Conservation (phyloP, 768 basidiomycete species). For the Pisolithus orientalis region DNA sequence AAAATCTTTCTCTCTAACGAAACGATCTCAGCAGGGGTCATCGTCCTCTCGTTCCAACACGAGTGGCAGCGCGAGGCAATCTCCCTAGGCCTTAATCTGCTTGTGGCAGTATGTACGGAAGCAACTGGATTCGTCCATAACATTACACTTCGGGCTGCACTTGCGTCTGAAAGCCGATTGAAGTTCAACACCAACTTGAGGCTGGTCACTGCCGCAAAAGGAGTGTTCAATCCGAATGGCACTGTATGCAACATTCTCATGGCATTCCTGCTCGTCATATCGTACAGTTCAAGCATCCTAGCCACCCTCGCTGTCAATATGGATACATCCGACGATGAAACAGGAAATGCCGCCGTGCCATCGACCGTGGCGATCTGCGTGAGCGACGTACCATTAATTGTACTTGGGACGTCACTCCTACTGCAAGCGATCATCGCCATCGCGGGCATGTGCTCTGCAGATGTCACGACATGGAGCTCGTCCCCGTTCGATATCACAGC, state of each 20-base stretch:
- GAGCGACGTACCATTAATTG: constrained; percentile 20
- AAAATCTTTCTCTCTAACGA: constrained; percentile 18
- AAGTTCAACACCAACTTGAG: constrained; percentile 26
- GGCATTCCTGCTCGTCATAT: constrained; percentile 24
- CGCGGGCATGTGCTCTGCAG: constrained; percentile 12
- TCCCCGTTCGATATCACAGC: constrained; percentile 26
- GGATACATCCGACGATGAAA: neutral
- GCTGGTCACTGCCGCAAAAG: constrained; percentile 16
- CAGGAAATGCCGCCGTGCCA: neutral
- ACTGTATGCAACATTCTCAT: constrained; percentile 15
- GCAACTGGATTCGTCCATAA: constrained; percentile 24
- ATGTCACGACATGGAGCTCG: constrained; percentile 28
- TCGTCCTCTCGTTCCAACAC: constrained; percentile 12
- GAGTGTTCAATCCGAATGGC: constrained; percentile 19
- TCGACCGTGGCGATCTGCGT: constrained; percentile 11
- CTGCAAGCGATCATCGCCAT: constrained; percentile 21
- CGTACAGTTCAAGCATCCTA: constrained; percentile 23
- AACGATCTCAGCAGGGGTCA: constrained; percentile 18
- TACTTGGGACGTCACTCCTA: constrained; percentile 19
- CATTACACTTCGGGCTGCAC: constrained; percentile 21
- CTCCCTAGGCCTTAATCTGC: constrained; percentile 19
- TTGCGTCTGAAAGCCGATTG: constrained; percentile 19
- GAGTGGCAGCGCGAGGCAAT: constrained; percentile 15
- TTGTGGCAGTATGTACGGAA: constrained; percentile 24
- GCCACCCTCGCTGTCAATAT: constrained; percentile 13